Base-by-base conservation (phyloP, 495 filamentous ascomycete species). In the Astrothelium macrocarpum region DNA sequence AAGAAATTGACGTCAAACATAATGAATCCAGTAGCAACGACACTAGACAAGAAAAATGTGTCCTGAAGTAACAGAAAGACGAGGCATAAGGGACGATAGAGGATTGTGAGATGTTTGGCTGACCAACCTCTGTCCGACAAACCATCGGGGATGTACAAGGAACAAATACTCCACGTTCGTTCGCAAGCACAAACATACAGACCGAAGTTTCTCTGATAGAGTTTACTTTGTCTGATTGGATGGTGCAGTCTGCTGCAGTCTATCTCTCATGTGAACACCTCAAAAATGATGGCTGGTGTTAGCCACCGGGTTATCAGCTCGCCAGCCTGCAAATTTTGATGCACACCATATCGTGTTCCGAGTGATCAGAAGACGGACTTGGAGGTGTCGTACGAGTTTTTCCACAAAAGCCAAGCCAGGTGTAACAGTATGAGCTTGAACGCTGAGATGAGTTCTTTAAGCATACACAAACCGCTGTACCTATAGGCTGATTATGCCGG, bases 1-100 rank as follows among this genome's bases (percentile, higher is more conserved):
- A 56, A 56, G 49, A 29, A 29, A 29, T 29, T 56, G 49, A 56
- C 49, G 4, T 56, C 49, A 25, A 56, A 56, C 49, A 56, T 56
- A 25, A 29, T 29, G 2, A 56, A 9, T 11, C 9, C 7, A 56
- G 20, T 2, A 16, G 25, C 11, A 11, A 16, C 7, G 25, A 9
- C 23, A 20, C 16, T 20, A 29, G 29, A 29, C 11, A 9, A 29
- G 49, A 29, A 29, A 9, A 25, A 56, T 7, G 11, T 29, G 25
- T 28, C 5, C 29, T 28, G 2, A 29, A 0, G 23, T 25, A 12
- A 56, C 45, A 29, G 29, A 29, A 56, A 10, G 23, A 56, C 16
- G 25, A 56, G 18, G 9, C 11, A 20, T 16, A 10, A 29, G 16
- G 25, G 20, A 56, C 25, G 10, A 56, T 10, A 56, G 25, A 56